These are phyloP conservation scores for Delonix regia DNA, from an alignment of 306 rosid genomes.

Conservation along the genomic window DNA sequence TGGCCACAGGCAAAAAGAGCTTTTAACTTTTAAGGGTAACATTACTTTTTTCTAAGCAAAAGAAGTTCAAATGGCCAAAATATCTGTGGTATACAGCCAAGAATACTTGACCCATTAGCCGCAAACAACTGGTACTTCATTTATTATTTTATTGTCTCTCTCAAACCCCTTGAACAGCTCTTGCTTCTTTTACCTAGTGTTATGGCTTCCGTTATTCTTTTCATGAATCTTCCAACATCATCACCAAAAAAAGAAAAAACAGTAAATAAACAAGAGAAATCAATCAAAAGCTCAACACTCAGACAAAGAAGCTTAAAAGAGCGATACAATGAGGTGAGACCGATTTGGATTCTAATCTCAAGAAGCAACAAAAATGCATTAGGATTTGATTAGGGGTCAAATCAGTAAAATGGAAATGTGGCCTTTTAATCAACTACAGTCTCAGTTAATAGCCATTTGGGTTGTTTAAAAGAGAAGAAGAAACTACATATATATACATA, in stretches of 20 bases:
- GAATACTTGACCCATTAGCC: conserved; percentile 29
- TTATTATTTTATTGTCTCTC: conserved; percentile 33
- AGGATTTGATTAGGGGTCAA: not conserved
- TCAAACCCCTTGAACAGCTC: conserved; percentile 23
- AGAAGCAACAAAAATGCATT: not conserved
- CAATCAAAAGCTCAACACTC: too few relatives aligned
- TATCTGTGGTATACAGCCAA: conserved; percentile 27
- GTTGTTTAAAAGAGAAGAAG: not conserved
- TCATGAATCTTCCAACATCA: conserved; percentile 38
- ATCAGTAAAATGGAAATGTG: not conserved
- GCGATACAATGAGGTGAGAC: not conserved
- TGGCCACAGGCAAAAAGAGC: conserved; percentile 48
- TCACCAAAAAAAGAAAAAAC: conserved; percentile 16
- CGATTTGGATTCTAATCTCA: not conserved
- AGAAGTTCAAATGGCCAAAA: conserved; percentile 32
- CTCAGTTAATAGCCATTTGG: not conserved
- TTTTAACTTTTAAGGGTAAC: conserved; percentile 43
- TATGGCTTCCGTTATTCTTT: conserved; percentile 24
- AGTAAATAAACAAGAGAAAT: not conserved
- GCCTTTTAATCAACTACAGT: not conserved
- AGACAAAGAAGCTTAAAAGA: too few relatives aligned
- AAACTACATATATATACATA: not conserved
- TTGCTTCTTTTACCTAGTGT: conserved; percentile 31
- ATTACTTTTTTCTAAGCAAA: conserved; percentile 32
- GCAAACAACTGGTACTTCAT: conserved; percentile 38